phyloP scores from a whole-genome alignment of 192 early-diverging fungal genomes.

The Linnemannia zychae region DNA sequence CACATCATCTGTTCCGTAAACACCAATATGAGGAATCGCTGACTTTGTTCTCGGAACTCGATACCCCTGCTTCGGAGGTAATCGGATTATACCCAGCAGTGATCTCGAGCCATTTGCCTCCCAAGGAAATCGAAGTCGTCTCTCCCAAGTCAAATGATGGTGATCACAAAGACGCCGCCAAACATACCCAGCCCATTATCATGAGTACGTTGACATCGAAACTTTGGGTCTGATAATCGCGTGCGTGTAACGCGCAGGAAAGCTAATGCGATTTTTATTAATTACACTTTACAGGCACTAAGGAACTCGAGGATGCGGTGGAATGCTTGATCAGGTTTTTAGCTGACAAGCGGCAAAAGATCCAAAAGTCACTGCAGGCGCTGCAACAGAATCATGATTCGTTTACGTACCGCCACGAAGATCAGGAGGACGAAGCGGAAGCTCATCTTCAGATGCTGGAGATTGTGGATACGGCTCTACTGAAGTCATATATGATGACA shows the following conservation, averaged over 20 bases:
- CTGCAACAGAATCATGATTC: slow-evolving; percentile 41
- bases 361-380: slow-evolving; percentile 66
- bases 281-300: slow-evolving; percentile 58
- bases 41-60: slow-evolving; percentile 74
- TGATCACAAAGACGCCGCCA: slow-evolving; percentile 15
- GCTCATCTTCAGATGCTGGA: slow-evolving; percentile 60
- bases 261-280: background rate
- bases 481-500: slow-evolving; percentile 91
- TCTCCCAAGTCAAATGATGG: slow-evolving; percentile 51
- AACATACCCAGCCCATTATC: slow-evolving; percentile 35
- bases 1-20: slow-evolving; percentile 77
- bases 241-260: background rate
- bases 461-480: slow-evolving; percentile 90
- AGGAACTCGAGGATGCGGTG: slow-evolving; percentile 70
- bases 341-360: slow-evolving; percentile 85
- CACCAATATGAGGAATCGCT: slow-evolving; percentile 78
- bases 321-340: slow-evolving; percentile 88
- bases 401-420: slow-evolving; percentile 27
- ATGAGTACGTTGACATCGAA: slow-evolving; percentile 33
- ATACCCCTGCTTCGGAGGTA: slow-evolving; percentile 73
- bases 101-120: slow-evolving; percentile 73
- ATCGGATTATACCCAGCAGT: slow-evolving; percentile 78
- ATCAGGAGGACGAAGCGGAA: slow-evolving; percentile 57
- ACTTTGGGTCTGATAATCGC: background rate
- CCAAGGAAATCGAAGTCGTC: slow-evolving; percentile 28